Conservation (phyloP, 257 asterid genomes). For the Jaltomata sinuosa region DNA sequence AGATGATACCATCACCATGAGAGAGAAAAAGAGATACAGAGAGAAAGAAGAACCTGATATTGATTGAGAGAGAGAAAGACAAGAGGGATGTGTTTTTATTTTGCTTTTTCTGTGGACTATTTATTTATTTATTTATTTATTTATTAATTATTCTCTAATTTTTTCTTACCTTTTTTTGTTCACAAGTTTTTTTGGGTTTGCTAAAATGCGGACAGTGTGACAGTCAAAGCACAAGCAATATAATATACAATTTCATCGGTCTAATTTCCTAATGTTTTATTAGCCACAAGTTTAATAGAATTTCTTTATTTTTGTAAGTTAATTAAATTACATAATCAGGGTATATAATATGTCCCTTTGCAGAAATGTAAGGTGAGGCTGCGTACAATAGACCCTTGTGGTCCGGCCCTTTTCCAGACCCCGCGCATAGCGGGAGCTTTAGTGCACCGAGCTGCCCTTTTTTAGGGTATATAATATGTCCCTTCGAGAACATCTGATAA, state of each 20-base stretch:
- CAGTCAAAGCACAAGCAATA: conserved; percentile 5
- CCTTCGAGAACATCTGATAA: not conserved
- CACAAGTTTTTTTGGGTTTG: not conserved
- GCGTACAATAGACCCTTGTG: no score
- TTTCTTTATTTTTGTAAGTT: no score
- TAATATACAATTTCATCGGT: not conserved
- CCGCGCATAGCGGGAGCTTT: no score
- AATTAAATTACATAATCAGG: not conserved
- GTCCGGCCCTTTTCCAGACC: no score
- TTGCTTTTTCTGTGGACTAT: not conserved
- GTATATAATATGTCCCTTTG: not conserved
- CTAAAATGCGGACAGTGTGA: not conserved
- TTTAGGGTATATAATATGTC: no score
- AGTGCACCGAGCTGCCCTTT: no score
- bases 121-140: not conserved
- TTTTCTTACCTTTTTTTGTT: not conserved
- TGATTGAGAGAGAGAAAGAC: conserved; percentile 2
- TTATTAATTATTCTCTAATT: not conserved
- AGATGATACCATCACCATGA: conserved; percentile 30
- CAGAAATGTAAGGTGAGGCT: no score
- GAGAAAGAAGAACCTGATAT: conserved; percentile 2
- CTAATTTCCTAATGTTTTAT: not conserved
- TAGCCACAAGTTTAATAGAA: not conserved
- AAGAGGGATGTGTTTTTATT: not conserved
- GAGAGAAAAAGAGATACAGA: conserved; percentile 4